These are phyloP conservation scores for Boletus tomentosulus DNA, from an alignment of 768 basidiomycete species.

Conservation along the genomic window DNA sequence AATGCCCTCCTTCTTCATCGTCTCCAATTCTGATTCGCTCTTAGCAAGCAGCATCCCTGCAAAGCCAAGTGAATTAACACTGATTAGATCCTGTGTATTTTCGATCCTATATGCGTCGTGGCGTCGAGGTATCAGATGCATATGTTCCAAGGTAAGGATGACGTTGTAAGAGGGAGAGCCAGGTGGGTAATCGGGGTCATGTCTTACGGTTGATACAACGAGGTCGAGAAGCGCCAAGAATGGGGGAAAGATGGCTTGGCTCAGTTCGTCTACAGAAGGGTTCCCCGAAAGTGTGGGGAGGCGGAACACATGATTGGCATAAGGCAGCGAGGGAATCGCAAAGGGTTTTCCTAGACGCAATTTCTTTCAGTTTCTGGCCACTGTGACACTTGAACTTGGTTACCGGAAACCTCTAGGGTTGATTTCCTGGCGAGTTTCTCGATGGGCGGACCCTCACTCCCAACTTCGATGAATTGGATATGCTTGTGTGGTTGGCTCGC, in stretches of 20 bases:
- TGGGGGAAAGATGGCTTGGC: slow-evolving; percentile 48
- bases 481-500: slow-evolving; percentile 92
- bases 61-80: slow-evolving; percentile 85
- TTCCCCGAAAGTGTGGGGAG: slow-evolving; percentile 23
- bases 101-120: slow-evolving; percentile 53
- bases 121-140: slow-evolving; percentile 80
- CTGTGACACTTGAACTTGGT: background rate
- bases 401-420: slow-evolving; percentile 45
- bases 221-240: slow-evolving; percentile 78
- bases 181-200: slow-evolving; percentile 55
- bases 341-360: slow-evolving; percentile 62
- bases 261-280: slow-evolving; percentile 40
- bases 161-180: slow-evolving; percentile 80
- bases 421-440: slow-evolving; percentile 62
- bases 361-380: slow-evolving; percentile 1
- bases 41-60: slow-evolving; percentile 88
- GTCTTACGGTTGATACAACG: slow-evolving; percentile 66
- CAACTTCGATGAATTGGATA: slow-evolving; percentile 75
- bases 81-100: slow-evolving; percentile 54
- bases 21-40: slow-evolving; percentile 70
- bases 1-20: slow-evolving; percentile 60
- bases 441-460: slow-evolving; percentile 66
- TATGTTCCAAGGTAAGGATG: slow-evolving; percentile 74
- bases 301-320: slow-evolving; percentile 77
- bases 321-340: slow-evolving; percentile 60